These are phyloP conservation scores for Fagopyrum esculentum DNA, from an alignment of 148 eudicot genomes.

Conservation along the genomic window DNA sequence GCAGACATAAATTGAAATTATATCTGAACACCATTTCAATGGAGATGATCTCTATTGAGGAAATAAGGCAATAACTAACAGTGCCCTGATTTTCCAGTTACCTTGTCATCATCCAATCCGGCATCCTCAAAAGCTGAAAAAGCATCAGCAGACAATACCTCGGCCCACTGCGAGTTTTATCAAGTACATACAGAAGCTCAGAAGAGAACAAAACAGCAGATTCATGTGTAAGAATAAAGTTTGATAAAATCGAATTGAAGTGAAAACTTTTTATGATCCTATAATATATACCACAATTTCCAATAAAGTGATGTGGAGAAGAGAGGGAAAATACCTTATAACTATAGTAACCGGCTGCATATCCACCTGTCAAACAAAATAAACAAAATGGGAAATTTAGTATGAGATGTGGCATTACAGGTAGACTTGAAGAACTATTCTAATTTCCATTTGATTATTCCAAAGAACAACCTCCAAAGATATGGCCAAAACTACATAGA, in stretches of 20 bases:
- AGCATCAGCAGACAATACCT: conserved; percentile 98
- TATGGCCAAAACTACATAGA: conserved; percentile 89
- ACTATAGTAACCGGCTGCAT: conserved; percentile 99
- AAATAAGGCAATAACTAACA: too few relatives aligned
- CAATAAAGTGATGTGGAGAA: not conserved
- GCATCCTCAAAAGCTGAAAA: conserved; percentile 98
- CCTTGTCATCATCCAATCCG: conserved; percentile 81
- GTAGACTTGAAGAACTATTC: too few relatives aligned
- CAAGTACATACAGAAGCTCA: conserved; percentile 4
- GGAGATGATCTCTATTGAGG: too few relatives aligned
- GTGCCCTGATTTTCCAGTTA: conserved; percentile 13
- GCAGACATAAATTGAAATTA: too few relatives aligned
- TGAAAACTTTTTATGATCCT: too few relatives aligned
- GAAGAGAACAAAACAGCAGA: not conserved
- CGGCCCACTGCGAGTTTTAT: conserved; percentile 84
- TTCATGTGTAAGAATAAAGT: not conserved
- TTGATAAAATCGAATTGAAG: too few relatives aligned
- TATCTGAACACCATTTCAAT: too few relatives aligned
- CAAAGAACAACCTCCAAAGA: conserved; percentile 35
- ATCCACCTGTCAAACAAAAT: conserved; percentile 52
- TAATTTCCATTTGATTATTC: too few relatives aligned
- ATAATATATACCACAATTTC: too few relatives aligned
- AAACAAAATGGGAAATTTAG: too few relatives aligned
- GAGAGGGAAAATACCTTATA: conserved; percentile 56
- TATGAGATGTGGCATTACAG: too few relatives aligned